Base-by-base conservation (phyloP, 495 filamentous ascomycete species). In the Hyaloscypha variabilis region DNA sequence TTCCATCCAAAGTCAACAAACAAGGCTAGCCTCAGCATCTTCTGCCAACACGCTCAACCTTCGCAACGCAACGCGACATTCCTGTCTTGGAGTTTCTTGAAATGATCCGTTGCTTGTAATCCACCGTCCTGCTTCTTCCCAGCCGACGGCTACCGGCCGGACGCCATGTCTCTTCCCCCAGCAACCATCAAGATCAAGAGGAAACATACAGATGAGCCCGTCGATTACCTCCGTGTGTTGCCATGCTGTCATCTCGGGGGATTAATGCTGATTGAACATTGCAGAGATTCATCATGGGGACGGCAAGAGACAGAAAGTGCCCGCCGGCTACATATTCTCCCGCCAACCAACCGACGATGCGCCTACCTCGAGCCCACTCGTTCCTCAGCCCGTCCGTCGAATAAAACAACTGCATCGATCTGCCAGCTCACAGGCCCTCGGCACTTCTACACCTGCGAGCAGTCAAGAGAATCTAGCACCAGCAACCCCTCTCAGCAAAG, bases 111-210 rank as follows among this genome's bases (percentile, higher is more conserved):
- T 46, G 39, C 14, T 19, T 46, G 4, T 19, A 46, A 46, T 1
- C 19, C 39, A 19, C 39, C 13, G 11, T 46, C 39, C 39, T 46
- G 11, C 4, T 54, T 17, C 39, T 1, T 26, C 25, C 0, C 51
- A 10, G 10, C 51, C 10, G 26, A 54, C 51, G 6, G 51, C 23
- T 28, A 54, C 51, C 51, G 6, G 21, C 51, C 25, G 34, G 49
- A 67, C 54, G 67, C 29, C 61, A 83, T 83, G 81, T 80, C 81
- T 61, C 68, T 81, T n/a, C 82, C 83, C 11, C 83, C 83, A 11
- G 72, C 77, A 53, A 73, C 76, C 13, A 81, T 86, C 73, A 77
- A 78, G 29, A 77, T 86, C 60, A 86, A 86, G 78, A 79, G 83
- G 69, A 86, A 84, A 72, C 77, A 76, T 28, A 77, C 71, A 13